Evolutionary conservation across 768 basidiomycete genomes (phyloP).

Genomic region (Termitomyces sp.): DNA sequence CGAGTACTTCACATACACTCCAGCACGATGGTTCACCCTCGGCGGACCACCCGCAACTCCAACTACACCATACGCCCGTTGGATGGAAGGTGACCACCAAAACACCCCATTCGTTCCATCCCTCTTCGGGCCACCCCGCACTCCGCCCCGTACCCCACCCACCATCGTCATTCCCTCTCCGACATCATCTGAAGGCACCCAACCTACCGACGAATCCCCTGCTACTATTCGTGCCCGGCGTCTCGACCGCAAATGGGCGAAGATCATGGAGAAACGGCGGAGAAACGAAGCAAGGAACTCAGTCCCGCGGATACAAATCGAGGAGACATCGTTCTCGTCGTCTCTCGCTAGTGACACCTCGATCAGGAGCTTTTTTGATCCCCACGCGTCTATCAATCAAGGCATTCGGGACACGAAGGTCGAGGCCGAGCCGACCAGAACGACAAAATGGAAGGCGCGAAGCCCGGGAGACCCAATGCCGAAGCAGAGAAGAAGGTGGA

Average conservation of each 20-base stretch:
- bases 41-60: constrained; percentile 1
- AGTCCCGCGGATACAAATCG: background rate
- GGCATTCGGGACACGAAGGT: background rate
- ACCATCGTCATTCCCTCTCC: constrained; percentile 2
- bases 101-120: background rate
- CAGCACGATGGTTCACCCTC: background rate
- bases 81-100: background rate
- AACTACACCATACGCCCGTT: background rate
- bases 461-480: background rate
- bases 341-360: background rate
- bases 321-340: background rate
- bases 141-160: background rate
- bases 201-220: background rate
- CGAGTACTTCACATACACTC: background rate
- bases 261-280: background rate
- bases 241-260: background rate
- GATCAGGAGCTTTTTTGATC: background rate
- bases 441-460: background rate
- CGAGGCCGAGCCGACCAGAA: background rate
- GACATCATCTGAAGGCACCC: constrained; percentile 2
- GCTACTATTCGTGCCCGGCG: background rate
- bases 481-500: background rate
- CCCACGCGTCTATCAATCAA: background rate
- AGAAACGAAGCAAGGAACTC: background rate
- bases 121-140: background rate